Evolutionary conservation across 2,329 filamentous ascomycete species (phyloP), one percentile per base, ranked within the genome.

Genomic region (Arachnomyces sp.): DNA sequence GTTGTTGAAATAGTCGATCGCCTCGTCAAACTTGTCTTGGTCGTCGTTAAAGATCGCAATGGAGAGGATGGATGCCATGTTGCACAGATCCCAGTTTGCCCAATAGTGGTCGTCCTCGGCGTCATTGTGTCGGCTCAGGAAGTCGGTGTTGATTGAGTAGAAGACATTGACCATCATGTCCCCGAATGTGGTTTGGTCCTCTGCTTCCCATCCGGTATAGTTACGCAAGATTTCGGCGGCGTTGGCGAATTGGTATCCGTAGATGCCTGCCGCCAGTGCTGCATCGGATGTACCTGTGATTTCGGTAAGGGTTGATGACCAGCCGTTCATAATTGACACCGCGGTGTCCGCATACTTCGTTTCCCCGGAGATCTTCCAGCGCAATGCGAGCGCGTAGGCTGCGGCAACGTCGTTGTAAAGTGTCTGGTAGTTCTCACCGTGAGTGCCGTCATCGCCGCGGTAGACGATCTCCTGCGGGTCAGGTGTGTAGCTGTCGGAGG

Each of bases 201-300:
- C 29, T 6, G 45, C 43, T 11, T 47, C 15, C 60, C 64, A 68
- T 2, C 52, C 56, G 7, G 37, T 25, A 25, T 25, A 25, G 17
- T 37, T 68, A 62, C 64, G 52, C 34, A 71, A 50, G 1, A 71
- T 52, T 43, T 72, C 69, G 0, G 59, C 69, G 0, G 63, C 68
- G 34, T 72, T 72, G 12, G 68, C 68, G 9, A 72, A 51, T 44
- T 72, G 55, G 39, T 71, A 70, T 0, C 69, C 68, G 28, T 72
- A 67, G 2, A 72, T 45, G 0, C 69, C 68, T 0, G 63, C 53
- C 0, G 62, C 61, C 2, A 72, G 62, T 40, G 54, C 63, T 17
- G 48, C 57, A 41, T 71, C 66, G 3, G 53, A 49, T 16, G 43
- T 57, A 0, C 66, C 66, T 11, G 42, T 45, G 28, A 69, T 58